Percentiles rank a stretch among this genome's conserved stretches.
These are phyloP conservation scores for Russula sp. DNA, from an alignment of 768 basidiomycete species.

Conservation along the genomic window DNA sequence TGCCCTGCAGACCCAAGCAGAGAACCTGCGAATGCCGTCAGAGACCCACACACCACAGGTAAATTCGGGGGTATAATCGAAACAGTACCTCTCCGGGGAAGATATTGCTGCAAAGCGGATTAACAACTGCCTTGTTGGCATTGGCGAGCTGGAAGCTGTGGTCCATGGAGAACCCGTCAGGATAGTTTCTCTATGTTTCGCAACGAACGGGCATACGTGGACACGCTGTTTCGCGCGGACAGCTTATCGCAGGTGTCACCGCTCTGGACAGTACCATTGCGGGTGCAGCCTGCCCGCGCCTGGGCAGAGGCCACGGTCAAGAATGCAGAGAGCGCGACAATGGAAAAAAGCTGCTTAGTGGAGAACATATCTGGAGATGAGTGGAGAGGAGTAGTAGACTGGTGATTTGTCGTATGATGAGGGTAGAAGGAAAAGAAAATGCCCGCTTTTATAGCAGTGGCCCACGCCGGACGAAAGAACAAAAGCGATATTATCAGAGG, in stretches of 20 bases:
- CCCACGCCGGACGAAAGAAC: no score
- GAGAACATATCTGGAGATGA: neutral
- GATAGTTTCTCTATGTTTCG: slow-evolving; percentile 3
- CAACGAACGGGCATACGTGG: slow-evolving; percentile 34
- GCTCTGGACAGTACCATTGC: slow-evolving; percentile 45
- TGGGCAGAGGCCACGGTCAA: neutral
- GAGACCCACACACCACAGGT: no score
- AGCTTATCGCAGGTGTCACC: slow-evolving; percentile 56
- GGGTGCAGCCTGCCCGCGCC: slow-evolving; percentile 26
- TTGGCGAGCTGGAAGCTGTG: slow-evolving; percentile 52
- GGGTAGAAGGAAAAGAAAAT: no score
- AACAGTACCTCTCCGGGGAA: slow-evolving; percentile 38
- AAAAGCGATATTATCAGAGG: no score
- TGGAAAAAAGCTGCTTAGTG: neutral
- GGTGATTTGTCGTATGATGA: no score
- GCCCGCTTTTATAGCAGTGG: no score
- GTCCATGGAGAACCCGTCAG: neutral
- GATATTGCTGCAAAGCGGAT: slow-evolving; percentile 41
- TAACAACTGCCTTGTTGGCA: slow-evolving; percentile 44
- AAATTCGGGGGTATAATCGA: no score
- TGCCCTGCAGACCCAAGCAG: slow-evolving; percentile 51
- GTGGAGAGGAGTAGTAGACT: no score
- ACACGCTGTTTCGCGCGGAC: slow-evolving; percentile 40
- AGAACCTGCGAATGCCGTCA: slow-evolving; percentile 24
- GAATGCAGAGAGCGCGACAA: slow-evolving; percentile 3